A percentile compares a stretch with the other conserved stretches of the same genome.
Conservation (phyloP, 371 early-diverging fungal genomes). For the Fennellomyces sp. region DNA sequence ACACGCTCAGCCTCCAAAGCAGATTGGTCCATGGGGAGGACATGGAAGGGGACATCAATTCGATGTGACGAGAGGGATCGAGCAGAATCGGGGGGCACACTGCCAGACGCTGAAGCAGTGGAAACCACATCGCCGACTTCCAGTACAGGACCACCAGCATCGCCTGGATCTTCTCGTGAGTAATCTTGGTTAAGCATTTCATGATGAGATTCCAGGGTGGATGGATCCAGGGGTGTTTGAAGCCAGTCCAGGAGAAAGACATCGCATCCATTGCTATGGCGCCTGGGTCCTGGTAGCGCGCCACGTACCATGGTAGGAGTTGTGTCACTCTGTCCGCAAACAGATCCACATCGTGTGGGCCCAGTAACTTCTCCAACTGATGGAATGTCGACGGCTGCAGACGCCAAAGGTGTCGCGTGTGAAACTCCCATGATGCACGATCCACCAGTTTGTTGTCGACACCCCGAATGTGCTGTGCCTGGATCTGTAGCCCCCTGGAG, state of each 20-base stretch:
- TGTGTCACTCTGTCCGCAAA: slow-evolving; percentile 21
- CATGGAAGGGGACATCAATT: slow-evolving; percentile 7
- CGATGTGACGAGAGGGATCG: not conserved
- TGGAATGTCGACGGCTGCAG: not conserved
- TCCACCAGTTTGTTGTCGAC: slow-evolving; percentile 16
- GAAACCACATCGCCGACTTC: slow-evolving; percentile 24
- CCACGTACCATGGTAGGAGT: slow-evolving; percentile 20
- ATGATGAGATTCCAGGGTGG: slow-evolving; percentile 15
- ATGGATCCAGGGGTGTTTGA: not conserved
- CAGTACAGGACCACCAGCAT: slow-evolving; percentile 7
- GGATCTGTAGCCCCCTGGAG: slow-evolving; percentile 14
- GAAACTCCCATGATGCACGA: slow-evolving; percentile 5
- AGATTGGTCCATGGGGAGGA: slow-evolving; percentile 13
- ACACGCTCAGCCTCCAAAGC: slow-evolving; percentile 4
- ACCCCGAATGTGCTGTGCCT: slow-evolving; percentile 26
- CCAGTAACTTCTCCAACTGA: not conserved
- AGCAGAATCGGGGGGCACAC: slow-evolving; percentile 3
- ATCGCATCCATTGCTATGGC: not conserved
- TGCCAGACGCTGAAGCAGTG: slow-evolving; percentile 11
- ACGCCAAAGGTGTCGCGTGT: slow-evolving; percentile 6
- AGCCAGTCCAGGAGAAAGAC: not conserved
- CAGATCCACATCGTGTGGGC: slow-evolving; percentile 20
- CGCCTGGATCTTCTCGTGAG: not conserved
- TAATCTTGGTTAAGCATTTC: not conserved
- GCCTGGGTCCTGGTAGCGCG: slow-evolving; percentile 8